Conservation (phyloP, 257 asterid species). For the Solanum chiquidenum region DNA sequence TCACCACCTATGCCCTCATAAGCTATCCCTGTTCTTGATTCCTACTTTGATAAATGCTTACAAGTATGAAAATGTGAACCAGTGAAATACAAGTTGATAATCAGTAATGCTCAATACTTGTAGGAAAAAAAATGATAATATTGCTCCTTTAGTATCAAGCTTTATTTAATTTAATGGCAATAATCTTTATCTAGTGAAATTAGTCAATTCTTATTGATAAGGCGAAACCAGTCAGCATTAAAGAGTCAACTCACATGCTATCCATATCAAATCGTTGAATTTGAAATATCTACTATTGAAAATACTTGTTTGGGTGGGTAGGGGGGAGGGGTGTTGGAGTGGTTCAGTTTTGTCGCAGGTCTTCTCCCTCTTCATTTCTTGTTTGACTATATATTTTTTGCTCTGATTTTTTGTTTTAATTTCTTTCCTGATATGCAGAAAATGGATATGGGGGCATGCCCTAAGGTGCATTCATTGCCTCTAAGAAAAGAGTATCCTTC, state of each 20-base stretch:
- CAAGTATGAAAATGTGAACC: not conserved
- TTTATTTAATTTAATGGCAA: not conserved
- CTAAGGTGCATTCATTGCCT: conserved; percentile 85
- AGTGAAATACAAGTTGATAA: not conserved
- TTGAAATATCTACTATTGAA: not conserved
- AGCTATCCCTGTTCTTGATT: not conserved
- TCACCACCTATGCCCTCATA: not conserved
- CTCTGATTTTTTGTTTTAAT: not conserved
- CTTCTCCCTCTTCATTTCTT: not conserved
- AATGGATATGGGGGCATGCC: conserved; percentile 96
- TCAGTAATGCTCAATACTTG: not conserved
- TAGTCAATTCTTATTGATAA: not conserved
- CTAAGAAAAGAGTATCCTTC: conserved; percentile 93
- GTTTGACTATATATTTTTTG: not conserved
- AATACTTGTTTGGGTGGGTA: not conserved
- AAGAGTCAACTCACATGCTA: not conserved
- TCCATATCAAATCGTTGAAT: not conserved
- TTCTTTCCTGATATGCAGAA: conserved; percentile 37
- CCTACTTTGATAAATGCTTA: not conserved
- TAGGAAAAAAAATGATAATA: not conserved
- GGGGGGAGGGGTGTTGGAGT: not conserved
- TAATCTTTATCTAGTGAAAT: not conserved
- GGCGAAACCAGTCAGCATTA: not conserved
- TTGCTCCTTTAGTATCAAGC: not conserved
- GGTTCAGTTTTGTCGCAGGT: not conserved